Percentiles rank a stretch among this genome's conserved stretches.
Evolutionary conservation across 306 rosid species (phyloP).

Genomic region (Lagenaria siceraria): DNA sequence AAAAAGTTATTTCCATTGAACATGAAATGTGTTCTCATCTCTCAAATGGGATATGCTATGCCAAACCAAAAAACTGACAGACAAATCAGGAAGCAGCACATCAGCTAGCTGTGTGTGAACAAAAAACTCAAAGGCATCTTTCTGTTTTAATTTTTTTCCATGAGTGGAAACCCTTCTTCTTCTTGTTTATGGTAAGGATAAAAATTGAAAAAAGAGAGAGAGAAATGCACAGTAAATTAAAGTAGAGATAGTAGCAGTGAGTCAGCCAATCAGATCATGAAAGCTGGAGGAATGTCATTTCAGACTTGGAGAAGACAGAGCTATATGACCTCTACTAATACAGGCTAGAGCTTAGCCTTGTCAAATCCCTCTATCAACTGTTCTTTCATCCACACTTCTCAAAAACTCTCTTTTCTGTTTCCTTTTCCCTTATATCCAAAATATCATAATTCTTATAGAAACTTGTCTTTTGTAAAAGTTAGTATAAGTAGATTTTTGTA

Average conservation of each 20-base stretch:
- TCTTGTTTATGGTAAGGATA: neutral
- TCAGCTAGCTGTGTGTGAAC: neutral
- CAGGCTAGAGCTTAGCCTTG: constrained; percentile 12
- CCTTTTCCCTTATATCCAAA: neutral
- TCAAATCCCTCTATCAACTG: constrained; percentile 8
- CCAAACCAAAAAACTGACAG: neutral
- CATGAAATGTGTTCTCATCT: neutral
- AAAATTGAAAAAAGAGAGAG: neutral
- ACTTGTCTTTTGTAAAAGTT: neutral
- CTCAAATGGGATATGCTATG: neutral
- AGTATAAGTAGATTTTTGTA: no score
- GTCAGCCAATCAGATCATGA: constrained; percentile 7
- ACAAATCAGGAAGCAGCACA: neutral
- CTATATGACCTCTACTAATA: constrained; percentile 10
- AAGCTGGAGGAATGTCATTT: constrained; percentile 11
- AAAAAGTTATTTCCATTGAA: neutral
- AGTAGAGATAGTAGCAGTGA: constrained; percentile 6
- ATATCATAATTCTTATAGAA: neutral
- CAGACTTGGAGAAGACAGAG: neutral
- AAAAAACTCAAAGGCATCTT: neutral
- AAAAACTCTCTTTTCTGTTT: neutral
- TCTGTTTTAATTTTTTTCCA: neutral
- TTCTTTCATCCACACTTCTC: constrained; percentile 7
- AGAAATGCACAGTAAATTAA: neutral
- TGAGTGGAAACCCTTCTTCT: neutral